phyloP scores from a whole-genome alignment of 139 green algal genomes.

The Chlorella sp. region DNA sequence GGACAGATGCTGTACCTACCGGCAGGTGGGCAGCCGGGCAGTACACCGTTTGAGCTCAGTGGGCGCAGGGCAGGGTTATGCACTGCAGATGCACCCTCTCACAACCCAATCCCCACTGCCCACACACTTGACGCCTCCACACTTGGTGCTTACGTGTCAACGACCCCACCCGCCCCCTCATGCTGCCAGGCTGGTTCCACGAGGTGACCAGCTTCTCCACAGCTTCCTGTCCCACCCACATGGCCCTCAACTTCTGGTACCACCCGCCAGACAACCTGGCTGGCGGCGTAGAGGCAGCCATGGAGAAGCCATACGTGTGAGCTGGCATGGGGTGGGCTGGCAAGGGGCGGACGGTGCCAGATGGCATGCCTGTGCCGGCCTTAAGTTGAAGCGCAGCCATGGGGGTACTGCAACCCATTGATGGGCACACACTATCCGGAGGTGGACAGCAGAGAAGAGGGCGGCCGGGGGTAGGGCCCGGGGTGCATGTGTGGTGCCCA shows the following conservation, averaged over 20 bases:
- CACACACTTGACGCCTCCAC: too few relatives aligned
- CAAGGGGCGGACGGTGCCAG: neutral
- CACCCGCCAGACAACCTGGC: constrained; percentile 84
- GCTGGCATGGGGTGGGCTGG: neutral
- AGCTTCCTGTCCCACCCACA: constrained; percentile 50
- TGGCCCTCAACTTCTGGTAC: constrained; percentile 90
- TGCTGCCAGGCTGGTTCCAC: constrained; percentile 82
- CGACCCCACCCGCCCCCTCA: too few relatives aligned
- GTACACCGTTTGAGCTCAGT: too few relatives aligned
- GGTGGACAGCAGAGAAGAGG: too few relatives aligned
- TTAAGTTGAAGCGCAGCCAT: neutral
- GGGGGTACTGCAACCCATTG: neutral
- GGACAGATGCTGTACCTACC: constrained; percentile 86
- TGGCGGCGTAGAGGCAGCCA: constrained; percentile 15
- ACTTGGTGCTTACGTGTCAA: too few relatives aligned
- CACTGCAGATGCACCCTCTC: too few relatives aligned
- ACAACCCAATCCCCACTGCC: too few relatives aligned
- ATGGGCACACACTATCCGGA: neutral
- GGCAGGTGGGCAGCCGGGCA: constrained; percentile 14
- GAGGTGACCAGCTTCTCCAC: constrained; percentile 70
- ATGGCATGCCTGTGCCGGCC: neutral
- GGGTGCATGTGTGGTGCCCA: neutral
- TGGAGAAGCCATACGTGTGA: constrained; percentile 51
- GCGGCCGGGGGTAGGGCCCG: too few relatives aligned
- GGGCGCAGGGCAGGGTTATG: too few relatives aligned